phyloP scores from a whole-genome alignment of 2,329 filamentous ascomycete genomes.

The Pseudogymnoascus sp. region DNA sequence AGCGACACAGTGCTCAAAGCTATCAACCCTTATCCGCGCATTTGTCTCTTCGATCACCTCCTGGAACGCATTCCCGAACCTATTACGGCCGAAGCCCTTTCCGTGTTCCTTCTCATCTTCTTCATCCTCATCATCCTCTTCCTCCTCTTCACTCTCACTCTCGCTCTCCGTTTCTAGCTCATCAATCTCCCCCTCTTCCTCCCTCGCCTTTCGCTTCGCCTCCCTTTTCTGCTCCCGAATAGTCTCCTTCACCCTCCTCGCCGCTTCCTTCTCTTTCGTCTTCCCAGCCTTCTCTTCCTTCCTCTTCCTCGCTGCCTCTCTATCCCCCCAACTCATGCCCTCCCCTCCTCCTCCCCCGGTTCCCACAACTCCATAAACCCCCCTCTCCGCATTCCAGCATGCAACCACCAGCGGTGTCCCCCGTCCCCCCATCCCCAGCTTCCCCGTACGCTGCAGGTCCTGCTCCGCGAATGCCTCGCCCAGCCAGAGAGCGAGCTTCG shows the following conservation, averaged over 20 bases:
- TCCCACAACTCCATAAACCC: slow-evolving; percentile 87
- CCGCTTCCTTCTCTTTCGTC: slow-evolving; percentile 53
- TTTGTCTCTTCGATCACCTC: slow-evolving; percentile 89
- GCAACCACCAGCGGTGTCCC: slow-evolving; percentile 86
- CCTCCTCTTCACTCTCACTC: slow-evolving; percentile 39
- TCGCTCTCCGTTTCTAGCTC: slow-evolving; percentile 48
- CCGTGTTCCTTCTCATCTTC: slow-evolving; percentile 46
- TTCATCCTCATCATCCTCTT: slow-evolving; percentile 43
- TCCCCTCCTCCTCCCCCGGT: slow-evolving; percentile 76
- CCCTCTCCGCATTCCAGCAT: slow-evolving; percentile 75
- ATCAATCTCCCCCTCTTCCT: slow-evolving; percentile 38
- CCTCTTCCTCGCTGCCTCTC: slow-evolving; percentile 56
- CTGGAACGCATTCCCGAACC: slow-evolving; percentile 91
- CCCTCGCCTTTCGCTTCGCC: slow-evolving; percentile 44
- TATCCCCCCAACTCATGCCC: slow-evolving; percentile 58
- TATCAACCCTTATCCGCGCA: slow-evolving; percentile 83
- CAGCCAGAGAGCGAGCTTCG: slow-evolving; percentile 90
- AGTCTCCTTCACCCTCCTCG: slow-evolving; percentile 47
- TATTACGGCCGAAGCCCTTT: slow-evolving; percentile 69
- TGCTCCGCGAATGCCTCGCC: slow-evolving; percentile 86
- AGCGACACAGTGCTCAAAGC: slow-evolving; percentile 94
- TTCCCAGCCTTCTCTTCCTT: slow-evolving; percentile 56
- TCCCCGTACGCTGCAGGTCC: slow-evolving; percentile 68
- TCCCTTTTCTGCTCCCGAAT: slow-evolving; percentile 53
- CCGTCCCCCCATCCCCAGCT: slow-evolving; percentile 57